Conservation (phyloP, 495 filamentous ascomycete species). For the Staphylotrichum longicolle region DNA sequence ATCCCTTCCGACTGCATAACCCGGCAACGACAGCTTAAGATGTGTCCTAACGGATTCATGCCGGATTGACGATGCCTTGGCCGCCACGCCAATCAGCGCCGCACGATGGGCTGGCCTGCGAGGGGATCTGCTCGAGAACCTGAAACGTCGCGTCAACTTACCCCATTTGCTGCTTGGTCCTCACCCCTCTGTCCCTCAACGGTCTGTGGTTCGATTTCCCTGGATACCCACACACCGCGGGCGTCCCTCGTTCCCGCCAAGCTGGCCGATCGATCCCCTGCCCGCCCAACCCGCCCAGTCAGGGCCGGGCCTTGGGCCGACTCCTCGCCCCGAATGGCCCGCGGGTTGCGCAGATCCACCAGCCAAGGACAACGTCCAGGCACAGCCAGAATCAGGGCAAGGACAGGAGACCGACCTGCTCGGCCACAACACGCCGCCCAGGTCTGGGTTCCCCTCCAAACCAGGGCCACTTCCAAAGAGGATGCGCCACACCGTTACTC, state of each 20-base stretch:
- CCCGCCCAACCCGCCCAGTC: no score
- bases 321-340: conserved; percentile 4
- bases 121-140: conserved; percentile 21
- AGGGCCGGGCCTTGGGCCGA: background rate
- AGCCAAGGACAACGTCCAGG: conserved; percentile 1
- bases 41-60: conserved; percentile 24
- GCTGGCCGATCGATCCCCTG: background rate
- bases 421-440: no score
- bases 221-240: background rate
- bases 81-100: conserved; percentile 20
- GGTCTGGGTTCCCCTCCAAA: no score
- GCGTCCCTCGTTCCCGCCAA: background rate
- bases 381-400: background rate
- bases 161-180: conserved; percentile 14
- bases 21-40: conserved; percentile 22
- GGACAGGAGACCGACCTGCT: background rate
- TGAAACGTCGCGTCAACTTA: conserved; percentile 25
- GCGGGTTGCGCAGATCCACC: conserved; percentile 7
- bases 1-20: conserved; percentile 15
- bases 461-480: background rate
- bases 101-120: conserved; percentile 1
- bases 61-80: conserved; percentile 1
- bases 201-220: background rate
- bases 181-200: background rate
- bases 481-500: background rate